A percentile compares a stretch with the other conserved stretches of the same genome.
Conservation (phyloP, 371 early-diverging fungal genomes). For the Cokeromyces recurvatus region DNA sequence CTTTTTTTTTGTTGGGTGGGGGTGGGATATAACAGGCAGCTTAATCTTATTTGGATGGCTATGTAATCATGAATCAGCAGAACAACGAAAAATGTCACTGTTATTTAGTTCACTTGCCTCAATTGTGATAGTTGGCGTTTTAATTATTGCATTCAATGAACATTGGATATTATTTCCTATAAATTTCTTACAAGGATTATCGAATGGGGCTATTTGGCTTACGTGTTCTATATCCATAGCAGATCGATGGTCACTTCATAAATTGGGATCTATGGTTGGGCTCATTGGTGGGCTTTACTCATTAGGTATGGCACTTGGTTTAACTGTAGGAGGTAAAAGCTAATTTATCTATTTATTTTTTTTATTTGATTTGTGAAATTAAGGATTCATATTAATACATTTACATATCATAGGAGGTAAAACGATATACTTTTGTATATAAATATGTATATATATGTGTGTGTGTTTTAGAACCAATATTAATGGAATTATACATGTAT, state of each 20-base stretch:
- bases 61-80: neutral
- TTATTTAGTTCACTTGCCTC: constrained; percentile 4
- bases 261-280: constrained; percentile 9
- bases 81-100: constrained; percentile 2
- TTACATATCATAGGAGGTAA: neutral
- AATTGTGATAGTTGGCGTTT: neutral
- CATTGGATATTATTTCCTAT: constrained; percentile 14
- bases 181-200: constrained; percentile 7
- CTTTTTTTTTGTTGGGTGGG: too few species aligned
- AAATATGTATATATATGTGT: neutral
- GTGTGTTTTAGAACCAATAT: neutral
- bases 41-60: constrained; percentile 6
- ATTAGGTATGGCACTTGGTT: constrained; percentile 6
- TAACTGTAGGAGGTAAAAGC: constrained; percentile 7
- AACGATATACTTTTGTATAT: neutral
- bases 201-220: constrained; percentile 10
- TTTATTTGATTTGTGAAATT: too few species aligned
- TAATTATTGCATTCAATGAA: constrained; percentile 2
- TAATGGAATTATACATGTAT: too few species aligned
- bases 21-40: constrained; percentile 1
- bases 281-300: constrained; percentile 1
- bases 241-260: constrained; percentile 7
- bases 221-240: constrained; percentile 1
- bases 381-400: too few species aligned
- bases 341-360: too few species aligned